These are phyloP conservation scores for Entomortierella lignicola DNA, from an alignment of 192 early-diverging fungal species.

Conservation along the genomic window DNA sequence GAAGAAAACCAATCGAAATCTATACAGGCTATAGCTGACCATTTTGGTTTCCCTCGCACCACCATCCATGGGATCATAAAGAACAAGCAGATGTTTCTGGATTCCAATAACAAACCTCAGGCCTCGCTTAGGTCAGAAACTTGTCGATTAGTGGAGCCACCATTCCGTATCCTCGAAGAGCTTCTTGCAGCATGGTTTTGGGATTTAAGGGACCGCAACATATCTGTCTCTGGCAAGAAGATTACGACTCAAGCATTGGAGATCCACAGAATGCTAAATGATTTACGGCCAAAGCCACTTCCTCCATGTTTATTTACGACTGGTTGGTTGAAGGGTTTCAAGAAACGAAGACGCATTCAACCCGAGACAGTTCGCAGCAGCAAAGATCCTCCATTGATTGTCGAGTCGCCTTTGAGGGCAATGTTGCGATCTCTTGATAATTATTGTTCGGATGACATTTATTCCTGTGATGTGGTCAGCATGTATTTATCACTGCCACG, in stretches of 20 bases:
- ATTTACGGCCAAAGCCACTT: background rate
- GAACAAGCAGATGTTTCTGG: background rate
- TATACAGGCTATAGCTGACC: background rate
- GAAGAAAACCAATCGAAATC: background rate
- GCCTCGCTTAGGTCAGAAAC: background rate
- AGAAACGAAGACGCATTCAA: background rate
- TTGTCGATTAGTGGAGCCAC: background rate
- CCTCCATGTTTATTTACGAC: constrained; percentile 3
- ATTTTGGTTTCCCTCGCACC: background rate
- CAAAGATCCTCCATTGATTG: background rate
- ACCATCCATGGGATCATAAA: constrained; percentile 11
- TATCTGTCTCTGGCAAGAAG: constrained; percentile 5
- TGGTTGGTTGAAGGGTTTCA: constrained; percentile 7
- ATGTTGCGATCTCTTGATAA: background rate
- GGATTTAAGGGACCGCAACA: background rate
- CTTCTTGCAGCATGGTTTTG: constrained; percentile 2
- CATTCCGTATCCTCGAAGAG: constrained; percentile 2
- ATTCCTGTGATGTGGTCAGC: background rate
- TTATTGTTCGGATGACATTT: background rate
- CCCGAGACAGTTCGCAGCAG: background rate
- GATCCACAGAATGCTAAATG: constrained; percentile 2
- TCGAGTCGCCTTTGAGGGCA: background rate
- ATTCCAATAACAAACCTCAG: background rate
- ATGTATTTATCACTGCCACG: background rate
- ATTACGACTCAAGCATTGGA: constrained; percentile 1